Conservation (phyloP, 2,329 filamentous ascomycete genomes). For the Paecilomyces sp. region DNA sequence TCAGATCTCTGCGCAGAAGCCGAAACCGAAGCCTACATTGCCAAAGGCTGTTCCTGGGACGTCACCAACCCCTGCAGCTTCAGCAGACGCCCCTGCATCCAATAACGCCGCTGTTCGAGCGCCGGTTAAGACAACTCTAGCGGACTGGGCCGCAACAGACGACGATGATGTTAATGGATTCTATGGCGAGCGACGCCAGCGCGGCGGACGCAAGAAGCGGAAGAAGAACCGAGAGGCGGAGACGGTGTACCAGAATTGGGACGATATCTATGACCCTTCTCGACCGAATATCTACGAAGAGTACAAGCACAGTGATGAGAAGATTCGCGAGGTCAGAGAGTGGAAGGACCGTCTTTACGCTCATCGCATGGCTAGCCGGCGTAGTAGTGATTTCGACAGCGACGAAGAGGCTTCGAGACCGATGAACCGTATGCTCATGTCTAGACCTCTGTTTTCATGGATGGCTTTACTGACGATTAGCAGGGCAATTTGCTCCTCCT, state of each 20-base stretch:
- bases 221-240: constrained; percentile 63
- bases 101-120: constrained; percentile 32
- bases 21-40: constrained; percentile 57
- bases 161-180: constrained; percentile 68
- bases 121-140: constrained; percentile 60
- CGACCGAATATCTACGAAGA: constrained; percentile 78
- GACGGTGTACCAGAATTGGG: constrained; percentile 63
- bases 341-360: constrained; percentile 80
- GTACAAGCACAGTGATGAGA: constrained; percentile 77
- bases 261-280: constrained; percentile 81
- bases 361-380: constrained; percentile 50
- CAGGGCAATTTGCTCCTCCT: constrained; percentile 43
- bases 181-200: constrained; percentile 63
- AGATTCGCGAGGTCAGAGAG: constrained; percentile 68
- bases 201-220: constrained; percentile 71
- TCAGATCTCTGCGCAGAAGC: constrained; percentile 54
- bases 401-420: constrained; percentile 40
- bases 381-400: constrained; percentile 41
- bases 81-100: constrained; percentile 16
- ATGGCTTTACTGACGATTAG: constrained; percentile 2
- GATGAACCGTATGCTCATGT: constrained; percentile 38
- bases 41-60: constrained; percentile 33
- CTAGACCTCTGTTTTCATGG: constrained; percentile 7
- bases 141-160: constrained; percentile 74
- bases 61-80: constrained; percentile 16